These are phyloP conservation scores for Podospora australis DNA, from an alignment of 495 filamentous ascomycete genomes.

Conservation along the genomic window DNA sequence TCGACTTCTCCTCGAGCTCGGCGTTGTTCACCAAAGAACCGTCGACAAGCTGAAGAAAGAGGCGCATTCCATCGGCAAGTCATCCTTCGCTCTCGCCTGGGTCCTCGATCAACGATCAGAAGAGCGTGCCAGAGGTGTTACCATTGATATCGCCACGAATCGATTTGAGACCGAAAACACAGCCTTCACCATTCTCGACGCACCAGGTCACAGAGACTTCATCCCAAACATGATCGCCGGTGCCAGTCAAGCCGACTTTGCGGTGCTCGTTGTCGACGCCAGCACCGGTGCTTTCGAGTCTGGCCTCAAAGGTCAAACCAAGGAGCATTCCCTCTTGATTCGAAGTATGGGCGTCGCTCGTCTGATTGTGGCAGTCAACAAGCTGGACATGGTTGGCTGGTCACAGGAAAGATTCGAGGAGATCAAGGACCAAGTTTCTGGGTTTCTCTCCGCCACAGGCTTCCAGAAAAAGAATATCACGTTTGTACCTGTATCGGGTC, in stretches of 20 bases:
- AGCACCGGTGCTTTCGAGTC: slow-evolving; percentile 84
- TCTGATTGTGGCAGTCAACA: slow-evolving; percentile 88
- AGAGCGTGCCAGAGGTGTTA: slow-evolving; percentile 84
- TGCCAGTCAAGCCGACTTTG: slow-evolving; percentile 92
- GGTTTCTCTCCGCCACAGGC: slow-evolving; percentile 74
- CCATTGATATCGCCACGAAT: slow-evolving; percentile 92
- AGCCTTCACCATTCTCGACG: slow-evolving; percentile 88
- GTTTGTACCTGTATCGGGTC: slow-evolving; percentile 84
- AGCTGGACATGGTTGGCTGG: slow-evolving; percentile 83
- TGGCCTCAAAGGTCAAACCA: slow-evolving; percentile 88
- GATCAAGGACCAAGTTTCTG: slow-evolving; percentile 74
- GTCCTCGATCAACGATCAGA: slow-evolving; percentile 86
- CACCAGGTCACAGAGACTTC: slow-evolving; percentile 91
- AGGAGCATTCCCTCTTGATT: slow-evolving; percentile 83
- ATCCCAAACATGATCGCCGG: slow-evolving; percentile 99
- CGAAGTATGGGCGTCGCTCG: slow-evolving; percentile 87
- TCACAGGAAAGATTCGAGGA: slow-evolving; percentile 72
- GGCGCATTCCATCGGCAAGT: slow-evolving; percentile 85
- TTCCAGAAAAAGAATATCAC: slow-evolving; percentile 73
- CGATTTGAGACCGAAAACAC: slow-evolving; percentile 84
- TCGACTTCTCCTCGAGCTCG: slow-evolving; percentile 80
- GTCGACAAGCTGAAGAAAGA: slow-evolving; percentile 83
- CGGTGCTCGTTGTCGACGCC: slow-evolving; percentile 88
- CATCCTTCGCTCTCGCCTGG: slow-evolving; percentile 94
- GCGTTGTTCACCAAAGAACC: slow-evolving; percentile 78